Evolutionary conservation across 2,329 filamentous ascomycete genomes (phyloP).

Genomic region (Periconia digitata): DNA sequence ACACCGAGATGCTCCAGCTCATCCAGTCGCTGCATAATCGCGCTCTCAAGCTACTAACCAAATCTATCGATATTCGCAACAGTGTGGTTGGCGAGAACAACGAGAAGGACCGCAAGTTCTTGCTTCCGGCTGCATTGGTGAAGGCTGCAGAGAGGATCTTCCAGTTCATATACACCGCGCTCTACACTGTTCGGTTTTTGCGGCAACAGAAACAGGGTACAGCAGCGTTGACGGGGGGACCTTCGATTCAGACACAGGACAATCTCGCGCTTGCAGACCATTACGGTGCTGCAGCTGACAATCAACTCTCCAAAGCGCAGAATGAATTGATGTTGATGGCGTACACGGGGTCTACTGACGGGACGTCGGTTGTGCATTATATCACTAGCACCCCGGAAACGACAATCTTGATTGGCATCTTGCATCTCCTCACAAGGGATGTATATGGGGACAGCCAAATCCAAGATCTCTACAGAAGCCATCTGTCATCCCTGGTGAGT

Average conservation of each 20-base stretch:
- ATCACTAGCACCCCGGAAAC: not conserved
- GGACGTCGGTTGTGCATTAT: constrained; percentile 1
- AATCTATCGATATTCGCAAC: constrained; percentile 4
- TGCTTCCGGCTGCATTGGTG: constrained; percentile 4
- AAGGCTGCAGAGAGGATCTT: constrained; percentile 6
- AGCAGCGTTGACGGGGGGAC: not conserved
- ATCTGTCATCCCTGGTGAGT: constrained; percentile 6
- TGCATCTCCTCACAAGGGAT: not conserved
- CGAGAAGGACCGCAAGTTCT: not conserved
- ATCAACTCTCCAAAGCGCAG: constrained; percentile 1
- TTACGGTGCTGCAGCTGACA: constrained; percentile 1
- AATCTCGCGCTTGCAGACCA: constrained; percentile 3
- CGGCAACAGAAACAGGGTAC: not conserved
- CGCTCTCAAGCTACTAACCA: constrained; percentile 2
- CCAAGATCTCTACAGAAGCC: constrained; percentile 2
- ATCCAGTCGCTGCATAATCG: not conserved
- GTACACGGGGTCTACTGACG: constrained; percentile 2
- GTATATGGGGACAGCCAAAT: not conserved
- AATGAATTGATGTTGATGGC: constrained; percentile 9
- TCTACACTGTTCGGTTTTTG: constrained; percentile 2
- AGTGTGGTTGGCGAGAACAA: constrained; percentile 6
- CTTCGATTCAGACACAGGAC: not conserved
- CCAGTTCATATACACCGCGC: constrained; percentile 6
- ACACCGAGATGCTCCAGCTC: constrained; percentile 2
- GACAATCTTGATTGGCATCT: not conserved